phyloP scores from a whole-genome alignment of 106 monocot species.

The Hemerocallis citrina region DNA sequence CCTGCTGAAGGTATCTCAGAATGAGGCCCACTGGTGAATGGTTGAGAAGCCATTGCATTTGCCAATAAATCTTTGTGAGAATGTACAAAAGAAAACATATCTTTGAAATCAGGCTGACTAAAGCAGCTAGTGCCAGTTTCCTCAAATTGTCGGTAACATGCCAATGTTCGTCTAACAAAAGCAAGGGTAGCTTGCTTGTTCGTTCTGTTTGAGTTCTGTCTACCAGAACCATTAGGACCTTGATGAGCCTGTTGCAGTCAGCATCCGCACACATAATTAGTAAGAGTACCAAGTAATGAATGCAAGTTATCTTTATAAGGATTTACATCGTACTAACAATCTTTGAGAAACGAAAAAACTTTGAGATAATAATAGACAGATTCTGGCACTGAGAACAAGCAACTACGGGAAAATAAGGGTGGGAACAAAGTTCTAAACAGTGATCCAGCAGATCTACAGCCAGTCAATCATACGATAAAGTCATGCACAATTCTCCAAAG shows the following conservation, averaged over 20 bases:
- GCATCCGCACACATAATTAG: not conserved
- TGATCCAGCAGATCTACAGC: no score
- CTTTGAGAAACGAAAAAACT: not conserved
- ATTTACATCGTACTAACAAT: not conserved
- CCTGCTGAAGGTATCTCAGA: slow-evolving; percentile 4
- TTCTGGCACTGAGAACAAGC: no score
- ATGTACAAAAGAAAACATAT: slow-evolving; percentile 25
- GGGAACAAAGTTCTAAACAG: no score
- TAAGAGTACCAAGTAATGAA: not conserved
- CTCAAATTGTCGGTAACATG: slow-evolving; percentile 38
- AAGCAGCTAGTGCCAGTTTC: slow-evolving; percentile 39
- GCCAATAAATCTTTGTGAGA: slow-evolving; percentile 15
- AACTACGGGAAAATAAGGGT: no score
- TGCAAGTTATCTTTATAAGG: not conserved
- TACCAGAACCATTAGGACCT: slow-evolving; percentile 28
- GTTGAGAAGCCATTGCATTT: slow-evolving; percentile 5
- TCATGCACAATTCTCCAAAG: no score
- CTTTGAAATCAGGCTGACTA: slow-evolving; percentile 35
- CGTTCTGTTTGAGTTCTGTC: slow-evolving; percentile 36
- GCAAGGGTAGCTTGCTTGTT: slow-evolving; percentile 29
- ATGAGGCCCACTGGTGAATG: not conserved
- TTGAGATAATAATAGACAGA: not conserved
- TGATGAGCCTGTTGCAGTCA: slow-evolving; percentile 20
- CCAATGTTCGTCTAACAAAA: slow-evolving; percentile 42
- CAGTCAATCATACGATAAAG: not conserved